These are phyloP conservation scores for Malus hybrid DNA, from an alignment of 331 rosid species.

Conservation along the genomic window DNA sequence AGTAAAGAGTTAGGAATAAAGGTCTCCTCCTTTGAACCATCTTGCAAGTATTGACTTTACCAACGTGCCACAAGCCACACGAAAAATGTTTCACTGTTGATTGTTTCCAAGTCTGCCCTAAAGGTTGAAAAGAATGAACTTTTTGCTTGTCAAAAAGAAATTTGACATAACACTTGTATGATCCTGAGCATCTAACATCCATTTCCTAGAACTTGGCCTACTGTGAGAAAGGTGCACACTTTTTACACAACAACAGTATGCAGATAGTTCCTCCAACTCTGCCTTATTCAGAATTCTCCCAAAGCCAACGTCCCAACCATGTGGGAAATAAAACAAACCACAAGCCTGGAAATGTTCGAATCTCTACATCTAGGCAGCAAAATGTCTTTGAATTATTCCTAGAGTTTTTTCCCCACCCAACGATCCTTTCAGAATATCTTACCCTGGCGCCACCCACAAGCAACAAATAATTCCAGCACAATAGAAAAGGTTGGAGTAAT, in stretches of 20 bases:
- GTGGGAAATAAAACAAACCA: background rate
- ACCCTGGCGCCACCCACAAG: background rate
- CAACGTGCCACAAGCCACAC: too few relatives aligned
- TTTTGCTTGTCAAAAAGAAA: background rate
- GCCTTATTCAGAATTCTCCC: background rate
- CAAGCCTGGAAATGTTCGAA: background rate
- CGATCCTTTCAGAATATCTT: background rate
- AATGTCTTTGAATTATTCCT: background rate
- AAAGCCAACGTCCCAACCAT: background rate
- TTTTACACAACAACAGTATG: background rate
- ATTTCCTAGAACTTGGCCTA: background rate
- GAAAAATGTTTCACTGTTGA: too few relatives aligned
- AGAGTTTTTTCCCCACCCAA: background rate
- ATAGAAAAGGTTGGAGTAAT: background rate
- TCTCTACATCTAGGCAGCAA: background rate
- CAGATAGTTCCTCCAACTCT: background rate
- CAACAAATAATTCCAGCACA: background rate
- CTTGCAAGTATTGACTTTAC: too few relatives aligned
- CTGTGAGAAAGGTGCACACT: background rate
- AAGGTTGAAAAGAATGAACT: background rate
- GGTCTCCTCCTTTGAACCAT: too few relatives aligned
- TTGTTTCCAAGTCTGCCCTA: background rate
- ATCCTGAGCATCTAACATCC: background rate
- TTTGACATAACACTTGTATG: background rate
- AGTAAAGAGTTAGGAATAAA: background rate